Base-by-base conservation (phyloP, 116 monocot species). In the Zostera marina region DNA sequence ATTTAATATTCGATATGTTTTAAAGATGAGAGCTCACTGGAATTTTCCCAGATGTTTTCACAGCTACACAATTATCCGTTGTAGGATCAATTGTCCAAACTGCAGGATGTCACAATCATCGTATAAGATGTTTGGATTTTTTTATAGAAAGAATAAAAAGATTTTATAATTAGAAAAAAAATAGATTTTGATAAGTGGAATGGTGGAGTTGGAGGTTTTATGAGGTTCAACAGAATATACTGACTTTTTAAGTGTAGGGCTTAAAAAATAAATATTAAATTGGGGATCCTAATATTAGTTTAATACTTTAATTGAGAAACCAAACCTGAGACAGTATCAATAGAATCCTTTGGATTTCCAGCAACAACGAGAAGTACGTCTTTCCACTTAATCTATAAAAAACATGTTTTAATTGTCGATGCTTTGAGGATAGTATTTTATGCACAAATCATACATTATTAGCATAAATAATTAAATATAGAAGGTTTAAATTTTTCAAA, bases 11-110 rank as follows among this genome's bases (percentile, higher is more conserved):
- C 55, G 13, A 22, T 26, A 38, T 8, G 41, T 16, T 41, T 16
- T 17, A 44, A 51, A 77, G 25, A 58, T 23, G 41, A 19, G 39
- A 49, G 20, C 64, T 74, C 83, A 93, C 93, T 63, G 93, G 93
- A 45, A 70, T 63, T 74, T 74, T 62, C 58, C 93, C 93, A 61
- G 73, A 19, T 39, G 84, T 84, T 46, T 84, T 68, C 24, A 84
- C 44, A 59, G 66, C 9, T 65, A 69, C 72, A 59, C 72, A 81
- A 41, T 21, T 61, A 43, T 66, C 17, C 41, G 77, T 79, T 62
- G 72, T 70, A 23, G 70, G 44, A 72, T 92, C 81, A 72, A 92
- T 72, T 38, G 72, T 77, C 83, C 86, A 87, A 67, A 92, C 92
- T 92, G 92, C 66, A 78, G 51, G 55, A 25, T 53, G 52, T 32